Base-by-base conservation (phyloP, 345 rosid genomes). In the Litchi chinensis region DNA sequence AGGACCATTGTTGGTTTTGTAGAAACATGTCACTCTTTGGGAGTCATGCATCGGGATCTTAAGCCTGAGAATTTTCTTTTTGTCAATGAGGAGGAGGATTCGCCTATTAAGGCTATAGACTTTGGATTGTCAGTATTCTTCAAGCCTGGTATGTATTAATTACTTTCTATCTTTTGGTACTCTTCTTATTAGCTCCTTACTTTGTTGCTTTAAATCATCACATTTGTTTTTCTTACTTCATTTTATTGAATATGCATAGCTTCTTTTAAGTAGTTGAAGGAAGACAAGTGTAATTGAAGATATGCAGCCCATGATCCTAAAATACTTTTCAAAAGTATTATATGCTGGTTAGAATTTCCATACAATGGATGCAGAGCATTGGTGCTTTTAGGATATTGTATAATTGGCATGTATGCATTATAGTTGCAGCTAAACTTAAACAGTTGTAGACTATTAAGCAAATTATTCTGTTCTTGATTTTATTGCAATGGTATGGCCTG, bases 41-140 rank as follows among this genome's bases (percentile, higher is more conserved):
- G 96, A 44, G 96, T 93, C 40, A 90, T 91, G 91, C 98, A 93
- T 64, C 83, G 98, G 41, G 98, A 91, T 80, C 94, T 93, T 63
- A 93, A 93, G 85, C 98, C 98, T 46, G 98, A 93, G 86, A 93
- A 93, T 81, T 93, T 93, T 69, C 91, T 93, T 32, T 93, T 93
- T 37, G 87, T 93, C 15, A 74, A 88, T 77, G 87, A 84, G 52
- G 28, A 83, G 39, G 98, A 93, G 77, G 96, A 93, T 70, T 90
- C 96, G 0, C 90, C 92, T 65, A 93, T 93, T 26, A 90, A 90
- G 82, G 94, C 98, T 41, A 93, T 93, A 65, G 98, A 93, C 83
- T 93, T 93, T 37, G 98, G 98, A 74, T 85, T 93, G 75, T 93
- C 98, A 39, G 81, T 86, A 65, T 93, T 93, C 84, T 85, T 93